Evolutionary conservation across 148 eudicot species (phyloP), one percentile per base, ranked within the genome.

Genomic region (Chenopodium album): DNA sequence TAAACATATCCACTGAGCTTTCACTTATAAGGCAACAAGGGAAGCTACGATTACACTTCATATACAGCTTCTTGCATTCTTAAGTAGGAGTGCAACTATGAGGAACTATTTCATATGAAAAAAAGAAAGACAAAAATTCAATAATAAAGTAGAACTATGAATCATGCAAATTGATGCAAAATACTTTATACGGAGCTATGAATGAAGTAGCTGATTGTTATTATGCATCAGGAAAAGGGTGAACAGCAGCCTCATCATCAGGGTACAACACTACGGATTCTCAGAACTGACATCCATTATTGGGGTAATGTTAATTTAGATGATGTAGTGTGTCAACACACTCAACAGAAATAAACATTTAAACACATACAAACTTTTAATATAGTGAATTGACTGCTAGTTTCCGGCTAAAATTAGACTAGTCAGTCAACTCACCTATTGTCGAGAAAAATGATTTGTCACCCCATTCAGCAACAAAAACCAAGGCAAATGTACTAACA

Each of bases 391-490:
- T 52, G 44, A 23, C 37, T 28, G 28, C 73, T 71, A 63, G 3
- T 52, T 26, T 47, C 17, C 2, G 13, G 31, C 23, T 71, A 17
- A 5, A 23, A 17, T 69, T 63, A 52, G 16, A 69, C 34, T n/a
- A 22, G 64, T 70, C 73, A 28, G 28, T 59, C 66, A 29, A 85
- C 91, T 86, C 80, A 94, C 99, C 99, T 79, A 96, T 91, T 62
- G 99, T 96, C 75, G 99, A 96, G 88, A 96, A 96, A 85, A 96
- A 96, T 31, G 99, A 96, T 86, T 96, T 96, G 85, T 96, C 99
- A 64, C 99, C 99, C 99, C 98, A 97, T 84, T 97, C 99, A 83
- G 99, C 99, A 77, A 97, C 98, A 56, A 56, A 56, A 16, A 56
- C 60, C 60, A 56, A 56, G 2, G 85, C 82, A 85, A 96, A 96